These are phyloP conservation scores for Fusarium marasasianum DNA, from an alignment of 2,329 filamentous ascomycete species.

Conservation along the genomic window DNA sequence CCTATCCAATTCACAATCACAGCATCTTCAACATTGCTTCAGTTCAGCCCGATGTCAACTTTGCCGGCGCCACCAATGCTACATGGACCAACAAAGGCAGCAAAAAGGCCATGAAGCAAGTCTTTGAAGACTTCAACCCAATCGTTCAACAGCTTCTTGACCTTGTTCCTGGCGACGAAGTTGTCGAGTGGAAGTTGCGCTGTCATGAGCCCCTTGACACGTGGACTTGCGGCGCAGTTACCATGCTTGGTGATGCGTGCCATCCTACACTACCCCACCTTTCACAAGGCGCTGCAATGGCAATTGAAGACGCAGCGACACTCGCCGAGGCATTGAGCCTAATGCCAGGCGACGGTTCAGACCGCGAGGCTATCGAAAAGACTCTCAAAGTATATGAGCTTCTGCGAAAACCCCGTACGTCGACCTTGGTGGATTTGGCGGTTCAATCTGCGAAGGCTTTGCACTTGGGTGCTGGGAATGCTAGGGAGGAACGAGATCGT, in stretches of 20 bases:
- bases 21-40: slow-evolving; percentile 21
- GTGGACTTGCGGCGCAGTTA: background rate
- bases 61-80: slow-evolving; percentile 5
- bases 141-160: slow-evolving; percentile 3
- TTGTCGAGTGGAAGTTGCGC: slow-evolving; percentile 15
- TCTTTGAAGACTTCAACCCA: slow-evolving; percentile 17
- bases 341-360: background rate
- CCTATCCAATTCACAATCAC: slow-evolving; percentile 25
- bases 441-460: background rate
- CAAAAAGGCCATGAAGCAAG: slow-evolving; percentile 19
- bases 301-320: slow-evolving; percentile 1
- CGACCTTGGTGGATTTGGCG: slow-evolving; percentile 6
- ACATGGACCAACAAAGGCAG: slow-evolving; percentile 22
- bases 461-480: background rate
- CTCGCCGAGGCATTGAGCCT: background rate
- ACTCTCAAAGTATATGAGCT: background rate
- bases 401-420: background rate
- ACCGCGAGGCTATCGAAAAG: background rate
- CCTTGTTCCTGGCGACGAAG: background rate
- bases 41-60: slow-evolving; percentile 11
- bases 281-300: slow-evolving; percentile 14
- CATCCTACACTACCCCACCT: slow-evolving; percentile 15
- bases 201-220: slow-evolving; percentile 11
- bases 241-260: slow-evolving; percentile 12
- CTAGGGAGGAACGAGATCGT: slow-evolving; percentile 4